A percentile compares a stretch with the other conserved stretches of the same genome.
These are phyloP conservation scores for Pseudovirgaria hyperparasitica DNA, from an alignment of 2,329 filamentous ascomycete genomes.

Conservation along the genomic window DNA sequence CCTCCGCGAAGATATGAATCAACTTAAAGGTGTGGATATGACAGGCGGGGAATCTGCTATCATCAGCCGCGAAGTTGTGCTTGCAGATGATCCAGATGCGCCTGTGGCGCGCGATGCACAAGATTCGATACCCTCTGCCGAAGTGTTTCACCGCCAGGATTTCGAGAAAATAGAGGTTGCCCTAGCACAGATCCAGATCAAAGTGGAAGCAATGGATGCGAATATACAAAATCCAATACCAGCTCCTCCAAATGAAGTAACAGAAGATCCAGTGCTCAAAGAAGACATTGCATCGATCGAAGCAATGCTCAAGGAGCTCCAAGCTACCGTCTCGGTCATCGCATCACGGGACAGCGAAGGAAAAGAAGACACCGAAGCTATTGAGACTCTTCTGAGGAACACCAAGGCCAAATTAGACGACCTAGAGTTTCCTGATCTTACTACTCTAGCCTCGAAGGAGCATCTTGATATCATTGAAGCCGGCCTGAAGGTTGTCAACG, in stretches of 20 bases:
- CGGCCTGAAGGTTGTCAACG: constrained; percentile 62
- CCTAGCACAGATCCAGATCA: constrained; percentile 69
- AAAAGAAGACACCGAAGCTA: constrained; percentile 82
- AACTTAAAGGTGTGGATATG: constrained; percentile 48
- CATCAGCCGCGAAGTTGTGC: constrained; percentile 43
- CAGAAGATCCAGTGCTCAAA: constrained; percentile 31
- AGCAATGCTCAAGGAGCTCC: constrained; percentile 40
- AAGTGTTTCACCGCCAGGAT: constrained; percentile 42
- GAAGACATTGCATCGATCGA: constrained; percentile 38
- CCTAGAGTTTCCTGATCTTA: constrained; percentile 50
- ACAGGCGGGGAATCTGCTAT: constrained; percentile 37
- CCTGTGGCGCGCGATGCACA: constrained; percentile 32
- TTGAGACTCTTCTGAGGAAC: constrained; percentile 81
- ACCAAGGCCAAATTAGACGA: constrained; percentile 83
- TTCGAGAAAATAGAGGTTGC: constrained; percentile 77
- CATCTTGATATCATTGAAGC: constrained; percentile 51
- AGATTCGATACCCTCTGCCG: constrained; percentile 8
- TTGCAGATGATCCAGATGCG: constrained; percentile 38
- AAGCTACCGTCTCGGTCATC: constrained; percentile 44
- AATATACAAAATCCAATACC: constrained; percentile 34
- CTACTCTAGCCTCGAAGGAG: constrained; percentile 52
- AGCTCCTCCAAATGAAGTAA: constrained; percentile 13
- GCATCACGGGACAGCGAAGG: constrained; percentile 25
- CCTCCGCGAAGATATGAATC: constrained; percentile 66
- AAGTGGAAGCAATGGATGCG: constrained; percentile 65